Base-by-base conservation (phyloP, 305 asterid genomes). In the Fraxinus angustifolia region DNA sequence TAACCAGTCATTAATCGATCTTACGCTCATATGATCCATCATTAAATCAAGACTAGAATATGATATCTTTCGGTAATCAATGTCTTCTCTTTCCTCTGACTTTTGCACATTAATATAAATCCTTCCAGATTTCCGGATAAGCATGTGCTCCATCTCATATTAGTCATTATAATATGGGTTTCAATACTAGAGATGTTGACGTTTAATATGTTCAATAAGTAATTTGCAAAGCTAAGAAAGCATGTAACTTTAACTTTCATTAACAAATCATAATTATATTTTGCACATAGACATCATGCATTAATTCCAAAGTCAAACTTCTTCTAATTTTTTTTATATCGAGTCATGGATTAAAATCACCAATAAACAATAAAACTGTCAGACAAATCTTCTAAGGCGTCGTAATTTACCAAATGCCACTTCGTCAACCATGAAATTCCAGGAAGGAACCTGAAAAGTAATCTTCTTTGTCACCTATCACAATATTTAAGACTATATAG, bases 111-210 rank as follows among this genome's bases (percentile, higher is more conserved):
- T 48, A 35, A 67, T 53, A 60, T 72, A 58, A 23, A 45, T 73
- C 73, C 73, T 36, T 56, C 83, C 60, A 78, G 76, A 77, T 60
- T 67, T 78, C 83, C 34, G 23, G 40, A 70, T 62, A 33, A 73
- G 82, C 84, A 88, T 83, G 91, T 88, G 89, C 70, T 86, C 42
- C 53, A 16, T 76, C 74, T 76, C 80, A 83, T 28, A 80, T 8
- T 75, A 65, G 67, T 75, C 68, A 82, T 82, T 85, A 76, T 72
- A 70, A 80, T 78, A 80, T 72, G 60, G 74, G 60, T 74, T 23
- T 70, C 68, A 82, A 65, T 33, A 65, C 67, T 45, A 67, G 72
- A 50, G 82, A 81, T 81, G 74, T 86, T 83, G 88, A 86, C 87
- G 26, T 82, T 82, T 73, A 40, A 23, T 74, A 78, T 83, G 62